These are phyloP conservation scores for Lodderomyces jiufengensis DNA, from an alignment of 1,139 yeast species.

Conservation along the genomic window DNA sequence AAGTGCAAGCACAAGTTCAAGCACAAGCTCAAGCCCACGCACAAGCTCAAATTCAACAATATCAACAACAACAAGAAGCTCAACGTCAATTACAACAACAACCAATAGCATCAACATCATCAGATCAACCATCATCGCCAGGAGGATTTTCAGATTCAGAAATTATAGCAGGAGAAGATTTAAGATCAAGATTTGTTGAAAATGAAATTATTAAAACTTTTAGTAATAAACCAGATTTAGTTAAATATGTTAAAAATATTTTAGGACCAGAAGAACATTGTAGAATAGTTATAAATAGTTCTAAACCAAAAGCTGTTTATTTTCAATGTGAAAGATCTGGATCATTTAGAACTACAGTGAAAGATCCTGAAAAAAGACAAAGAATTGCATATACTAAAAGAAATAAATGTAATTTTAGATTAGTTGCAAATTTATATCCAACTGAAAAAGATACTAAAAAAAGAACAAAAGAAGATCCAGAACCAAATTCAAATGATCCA, in stretches of 20 bases:
- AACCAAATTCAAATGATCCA: slow-evolving; percentile 11
- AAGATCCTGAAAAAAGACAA: slow-evolving; percentile 45
- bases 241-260: slow-evolving; percentile 40
- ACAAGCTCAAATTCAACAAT: slow-evolving; percentile 11
- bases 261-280: slow-evolving; percentile 46
- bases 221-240: slow-evolving; percentile 38
- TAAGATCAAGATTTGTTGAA: slow-evolving; percentile 34
- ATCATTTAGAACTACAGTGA: slow-evolving; percentile 47
- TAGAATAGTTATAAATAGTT: slow-evolving; percentile 46
- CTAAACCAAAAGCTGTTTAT: slow-evolving; percentile 50
- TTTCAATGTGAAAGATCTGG: slow-evolving; percentile 51
- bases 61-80: slow-evolving; percentile 10
- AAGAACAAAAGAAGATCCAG: slow-evolving; percentile 19
- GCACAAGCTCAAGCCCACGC: slow-evolving; percentile 15
- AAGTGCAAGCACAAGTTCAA: slow-evolving; percentile 11
- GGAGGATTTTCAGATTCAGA: not conserved
- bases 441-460: slow-evolving; percentile 38
- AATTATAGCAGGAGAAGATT: slow-evolving; percentile 14
- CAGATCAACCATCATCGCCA: slow-evolving; percentile 1
- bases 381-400: slow-evolving; percentile 51
- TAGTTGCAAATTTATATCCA: slow-evolving; percentile 47
- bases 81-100: slow-evolving; percentile 14
- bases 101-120: slow-evolving; percentile 12
- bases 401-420: slow-evolving; percentile 46
- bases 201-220: slow-evolving; percentile 48